phyloP scores from a whole-genome alignment of 805 yeast genomes.

The Lipomyces sp. region DNA sequence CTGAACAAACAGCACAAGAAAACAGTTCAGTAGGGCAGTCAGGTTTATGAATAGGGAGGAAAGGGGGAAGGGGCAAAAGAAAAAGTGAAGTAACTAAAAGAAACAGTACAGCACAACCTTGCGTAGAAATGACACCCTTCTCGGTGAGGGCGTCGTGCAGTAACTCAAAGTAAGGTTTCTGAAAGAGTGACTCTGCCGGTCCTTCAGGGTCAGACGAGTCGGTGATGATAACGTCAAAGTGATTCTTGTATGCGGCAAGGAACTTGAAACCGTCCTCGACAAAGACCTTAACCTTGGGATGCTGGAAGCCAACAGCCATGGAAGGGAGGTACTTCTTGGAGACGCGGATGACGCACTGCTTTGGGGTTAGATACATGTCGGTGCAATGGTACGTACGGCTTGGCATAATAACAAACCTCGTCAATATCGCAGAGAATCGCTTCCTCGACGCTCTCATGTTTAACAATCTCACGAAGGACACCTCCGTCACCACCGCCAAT shows the following conservation, averaged over 20 bases:
- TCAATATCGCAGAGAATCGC: constrained; percentile 95
- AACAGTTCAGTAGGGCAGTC: background rate
- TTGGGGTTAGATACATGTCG: background rate
- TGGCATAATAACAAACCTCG: constrained; percentile 55
- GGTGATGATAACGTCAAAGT: constrained; percentile 93
- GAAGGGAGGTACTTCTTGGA: constrained; percentile 87
- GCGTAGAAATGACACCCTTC: constrained; percentile 89
- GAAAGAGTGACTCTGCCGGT: constrained; percentile 93
- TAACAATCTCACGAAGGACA: constrained; percentile 90
- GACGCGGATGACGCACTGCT: constrained; percentile 66
- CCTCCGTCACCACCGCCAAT: constrained; percentile 99
- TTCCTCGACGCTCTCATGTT: constrained; percentile 83
- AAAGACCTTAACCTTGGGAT: constrained; percentile 88
- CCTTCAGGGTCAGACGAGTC: constrained; percentile 99
- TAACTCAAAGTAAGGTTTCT: constrained; percentile 86
- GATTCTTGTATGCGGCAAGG: constrained; percentile 78
- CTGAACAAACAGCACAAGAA: constrained; percentile 28
- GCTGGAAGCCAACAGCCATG: constrained; percentile 79
- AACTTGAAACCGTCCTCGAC: constrained; percentile 98
- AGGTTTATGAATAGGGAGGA: background rate
- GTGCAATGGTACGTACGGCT: background rate
- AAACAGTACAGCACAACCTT: constrained; percentile 53
- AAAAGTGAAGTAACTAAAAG: constrained; percentile 9
- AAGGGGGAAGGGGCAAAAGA: background rate
- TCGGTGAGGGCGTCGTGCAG: constrained; percentile 86